Conservation (phyloP, 2,329 filamentous ascomycete species). For the Phialocephala subalpina region DNA sequence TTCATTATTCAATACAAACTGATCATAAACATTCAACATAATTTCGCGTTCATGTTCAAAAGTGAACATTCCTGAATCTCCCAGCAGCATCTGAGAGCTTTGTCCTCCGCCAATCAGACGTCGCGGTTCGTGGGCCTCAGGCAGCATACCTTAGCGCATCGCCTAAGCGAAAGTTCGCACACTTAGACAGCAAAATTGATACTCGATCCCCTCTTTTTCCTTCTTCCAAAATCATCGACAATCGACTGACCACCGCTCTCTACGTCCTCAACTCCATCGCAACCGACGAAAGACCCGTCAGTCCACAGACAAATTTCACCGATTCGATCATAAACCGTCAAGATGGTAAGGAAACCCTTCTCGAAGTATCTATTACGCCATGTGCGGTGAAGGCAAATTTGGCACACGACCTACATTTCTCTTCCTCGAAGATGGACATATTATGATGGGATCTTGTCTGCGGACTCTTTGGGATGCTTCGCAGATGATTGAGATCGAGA, state of each 20-base stretch:
- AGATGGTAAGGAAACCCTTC: conserved; percentile 68
- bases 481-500: conserved; percentile 25
- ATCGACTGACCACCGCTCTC: conserved; percentile 46
- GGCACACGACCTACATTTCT: conserved; percentile 41
- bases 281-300: conserved; percentile 46
- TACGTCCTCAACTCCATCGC: conserved; percentile 43
- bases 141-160: background rate
- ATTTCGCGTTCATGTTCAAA: background rate
- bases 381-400: conserved; percentile 32
- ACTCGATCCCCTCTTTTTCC: conserved; percentile 21
- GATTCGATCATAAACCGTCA: conserved; percentile 61
- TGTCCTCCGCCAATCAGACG: background rate
- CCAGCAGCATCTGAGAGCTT: background rate
- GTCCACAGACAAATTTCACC: conserved; percentile 44
- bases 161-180: conserved; percentile 8
- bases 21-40: background rate
- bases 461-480: conserved; percentile 11
- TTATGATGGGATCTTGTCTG: conserved; percentile 9
- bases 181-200: background rate
- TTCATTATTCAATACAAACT: background rate
- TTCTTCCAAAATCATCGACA: conserved; percentile 40
- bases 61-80: background rate
- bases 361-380: conserved; percentile 28
- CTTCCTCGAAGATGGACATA: conserved; percentile 20
- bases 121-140: background rate